A percentile compares a stretch with the other conserved stretches of the same genome.
Conservation (phyloP, 148 eudicot genomes). For the Pharnaceum exiguum region DNA sequence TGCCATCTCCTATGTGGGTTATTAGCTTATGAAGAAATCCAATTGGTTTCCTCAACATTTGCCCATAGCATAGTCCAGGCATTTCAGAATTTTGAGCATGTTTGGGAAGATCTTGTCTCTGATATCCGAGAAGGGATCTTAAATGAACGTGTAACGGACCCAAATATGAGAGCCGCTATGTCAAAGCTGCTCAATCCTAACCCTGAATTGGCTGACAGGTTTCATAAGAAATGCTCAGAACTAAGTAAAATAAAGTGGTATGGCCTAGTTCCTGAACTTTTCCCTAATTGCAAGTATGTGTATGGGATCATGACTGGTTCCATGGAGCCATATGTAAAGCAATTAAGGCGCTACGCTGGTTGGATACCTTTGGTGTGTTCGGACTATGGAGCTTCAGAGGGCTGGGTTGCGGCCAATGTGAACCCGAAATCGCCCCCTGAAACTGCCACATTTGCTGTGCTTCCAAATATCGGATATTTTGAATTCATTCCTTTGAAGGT, state of each 20-base stretch:
- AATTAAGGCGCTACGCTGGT: slow-evolving; percentile 79
- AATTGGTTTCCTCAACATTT: slow-evolving; percentile 65
- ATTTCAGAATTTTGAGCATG: slow-evolving; percentile 60
- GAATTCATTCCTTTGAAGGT: slow-evolving; percentile 77
- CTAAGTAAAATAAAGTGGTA: slow-evolving; percentile 81
- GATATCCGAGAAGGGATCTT: slow-evolving; percentile 63
- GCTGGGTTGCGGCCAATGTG: slow-evolving; percentile 92
- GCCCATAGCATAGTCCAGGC: slow-evolving; percentile 89
- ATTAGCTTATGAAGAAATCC: slow-evolving; percentile 43
- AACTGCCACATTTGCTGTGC: slow-evolving; percentile 66
- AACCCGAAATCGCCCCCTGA: slow-evolving; percentile 82
- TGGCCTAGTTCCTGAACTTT: slow-evolving; percentile 70
- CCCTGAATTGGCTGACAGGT: slow-evolving; percentile 54
- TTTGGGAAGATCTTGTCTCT: slow-evolving; percentile 64
- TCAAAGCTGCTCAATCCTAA: slow-evolving; percentile 54
- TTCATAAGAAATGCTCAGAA: slow-evolving; percentile 40
- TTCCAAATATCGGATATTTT: slow-evolving; percentile 80
- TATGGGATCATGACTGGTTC: slow-evolving; percentile 95
- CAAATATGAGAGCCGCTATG: slow-evolving; percentile 50
- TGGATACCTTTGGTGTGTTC: slow-evolving; percentile 66
- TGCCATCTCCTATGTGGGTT: slow-evolving; percentile 89
- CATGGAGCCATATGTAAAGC: slow-evolving; percentile 87
- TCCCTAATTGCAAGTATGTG: slow-evolving; percentile 79
- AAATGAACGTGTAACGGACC: slow-evolving; percentile 39
- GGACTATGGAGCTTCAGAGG: slow-evolving; percentile 92